Percentiles rank a stretch among this genome's conserved stretches.
These are phyloP conservation scores for Penicillium dipodomyicola DNA, from an alignment of 495 filamentous ascomycete species.

Conservation along the genomic window DNA sequence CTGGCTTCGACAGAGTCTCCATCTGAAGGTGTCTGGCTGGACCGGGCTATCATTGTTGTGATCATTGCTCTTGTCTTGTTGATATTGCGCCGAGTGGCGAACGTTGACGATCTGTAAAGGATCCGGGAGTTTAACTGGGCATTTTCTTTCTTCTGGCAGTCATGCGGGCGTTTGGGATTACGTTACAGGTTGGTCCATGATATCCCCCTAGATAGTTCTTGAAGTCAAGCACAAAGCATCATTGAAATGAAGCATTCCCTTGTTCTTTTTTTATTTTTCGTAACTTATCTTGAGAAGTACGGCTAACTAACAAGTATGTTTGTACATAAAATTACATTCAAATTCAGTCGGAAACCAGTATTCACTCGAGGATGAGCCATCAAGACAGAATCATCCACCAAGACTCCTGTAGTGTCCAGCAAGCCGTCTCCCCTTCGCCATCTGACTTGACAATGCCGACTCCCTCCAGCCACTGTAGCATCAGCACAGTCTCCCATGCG, in stretches of 20 bases:
- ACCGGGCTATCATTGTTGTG: slow-evolving; percentile 55
- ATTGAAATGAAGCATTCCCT: background rate
- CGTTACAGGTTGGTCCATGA: background rate
- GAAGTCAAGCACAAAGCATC: slow-evolving; percentile 1
- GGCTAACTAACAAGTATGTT: background rate
- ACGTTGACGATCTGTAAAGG: slow-evolving; percentile 30
- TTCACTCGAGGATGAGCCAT: background rate
- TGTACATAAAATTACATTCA: background rate
- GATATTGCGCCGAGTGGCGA: slow-evolving; percentile 40
- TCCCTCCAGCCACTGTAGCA: slow-evolving; percentile 62
- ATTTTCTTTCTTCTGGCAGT: background rate
- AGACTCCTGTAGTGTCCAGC: slow-evolving; percentile 59
- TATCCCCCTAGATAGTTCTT: slow-evolving; percentile 10
- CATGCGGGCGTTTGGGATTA: slow-evolving; percentile 4
- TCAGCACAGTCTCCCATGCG: slow-evolving; percentile 62
- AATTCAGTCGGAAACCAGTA: background rate
- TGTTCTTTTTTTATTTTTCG: background rate
- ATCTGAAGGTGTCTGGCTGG: slow-evolving; percentile 49
- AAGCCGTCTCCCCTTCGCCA: slow-evolving; percentile 29
- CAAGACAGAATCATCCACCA: slow-evolving; percentile 59
- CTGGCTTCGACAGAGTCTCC: slow-evolving; percentile 9
- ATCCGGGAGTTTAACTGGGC: background rate
- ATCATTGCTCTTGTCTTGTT: slow-evolving; percentile 47
- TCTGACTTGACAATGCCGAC: slow-evolving; percentile 43
- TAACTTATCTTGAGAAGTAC: background rate